phyloP scores from a whole-genome alignment of 2,329 filamentous ascomycete species.

The Colletotrichum melonis region DNA sequence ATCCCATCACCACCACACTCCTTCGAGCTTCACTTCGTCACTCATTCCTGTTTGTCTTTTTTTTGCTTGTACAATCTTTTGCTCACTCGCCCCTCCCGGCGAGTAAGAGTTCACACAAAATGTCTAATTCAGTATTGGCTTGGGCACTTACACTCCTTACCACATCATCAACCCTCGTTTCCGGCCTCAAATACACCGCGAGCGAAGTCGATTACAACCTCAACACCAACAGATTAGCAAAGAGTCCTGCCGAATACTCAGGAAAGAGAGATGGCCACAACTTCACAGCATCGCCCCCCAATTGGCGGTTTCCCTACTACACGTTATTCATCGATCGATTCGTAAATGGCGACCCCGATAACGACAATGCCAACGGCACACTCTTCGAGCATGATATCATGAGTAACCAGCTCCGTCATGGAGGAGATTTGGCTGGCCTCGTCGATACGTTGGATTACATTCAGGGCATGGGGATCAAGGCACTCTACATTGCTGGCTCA shows the following conservation, averaged over 20 bases:
- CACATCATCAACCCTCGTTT: constrained; percentile 40
- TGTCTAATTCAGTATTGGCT: constrained; percentile 36
- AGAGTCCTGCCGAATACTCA: constrained; percentile 66
- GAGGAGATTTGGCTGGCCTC: constrained; percentile 69
- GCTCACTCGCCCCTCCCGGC: constrained; percentile 33
- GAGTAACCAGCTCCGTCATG: constrained; percentile 72
- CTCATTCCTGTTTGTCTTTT: constrained; percentile 31
- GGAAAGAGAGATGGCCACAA: constrained; percentile 64
- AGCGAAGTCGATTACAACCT: constrained; percentile 64
- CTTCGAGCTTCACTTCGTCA: constrained; percentile 34
- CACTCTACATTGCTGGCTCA: constrained; percentile 72
- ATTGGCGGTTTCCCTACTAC: constrained; percentile 76
- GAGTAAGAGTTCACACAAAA: constrained; percentile 32
- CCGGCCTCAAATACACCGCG: constrained; percentile 43
- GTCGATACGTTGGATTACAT: constrained; percentile 72
- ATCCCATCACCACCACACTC: constrained; percentile 28
- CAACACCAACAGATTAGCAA: constrained; percentile 69
- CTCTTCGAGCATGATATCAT: constrained; percentile 69
- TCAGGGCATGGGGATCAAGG: constrained; percentile 73
- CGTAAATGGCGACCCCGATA: constrained; percentile 72
- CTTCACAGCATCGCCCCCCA: constrained; percentile 66
- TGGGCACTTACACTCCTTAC: constrained; percentile 36
- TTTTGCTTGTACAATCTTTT: constrained; percentile 23
- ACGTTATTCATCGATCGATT: constrained; percentile 73
- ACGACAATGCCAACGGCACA: constrained; percentile 72